Evolutionary conservation across 495 filamentous ascomycete genomes (phyloP).

Genomic region (Daldinia bambusicola): DNA sequence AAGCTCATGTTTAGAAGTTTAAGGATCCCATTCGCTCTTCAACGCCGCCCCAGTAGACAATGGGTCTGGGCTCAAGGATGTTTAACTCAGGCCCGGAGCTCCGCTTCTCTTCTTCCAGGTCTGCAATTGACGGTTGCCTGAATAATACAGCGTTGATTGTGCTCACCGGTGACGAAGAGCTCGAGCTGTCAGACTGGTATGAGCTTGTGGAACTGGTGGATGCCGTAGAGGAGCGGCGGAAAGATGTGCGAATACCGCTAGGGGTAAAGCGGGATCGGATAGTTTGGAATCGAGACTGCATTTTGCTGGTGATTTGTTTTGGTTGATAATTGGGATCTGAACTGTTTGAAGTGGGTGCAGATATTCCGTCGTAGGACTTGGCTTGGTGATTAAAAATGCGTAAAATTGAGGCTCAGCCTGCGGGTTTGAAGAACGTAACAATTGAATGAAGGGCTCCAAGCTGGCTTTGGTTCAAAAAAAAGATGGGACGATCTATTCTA

Average conservation of each 20-base stretch:
- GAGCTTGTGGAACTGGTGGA: slow-evolving; percentile 55
- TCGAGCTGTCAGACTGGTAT: slow-evolving; percentile 54
- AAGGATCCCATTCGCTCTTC: slow-evolving; percentile 62
- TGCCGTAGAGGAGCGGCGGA: slow-evolving; percentile 58
- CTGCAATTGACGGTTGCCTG: slow-evolving; percentile 57
- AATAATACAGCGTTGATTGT: slow-evolving; percentile 64
- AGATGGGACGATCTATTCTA: slow-evolving; percentile 54
- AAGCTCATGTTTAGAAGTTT: slow-evolving; percentile 29
- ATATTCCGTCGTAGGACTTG: slow-evolving; percentile 1
- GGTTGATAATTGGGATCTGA: not conserved
- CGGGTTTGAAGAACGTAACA: slow-evolving; percentile 41
- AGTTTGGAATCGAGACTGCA: slow-evolving; percentile 62
- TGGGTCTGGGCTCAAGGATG: slow-evolving; percentile 65
- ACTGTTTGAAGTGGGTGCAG: not conserved
- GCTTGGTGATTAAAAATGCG: slow-evolving; percentile 18
- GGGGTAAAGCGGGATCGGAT: slow-evolving; percentile 61
- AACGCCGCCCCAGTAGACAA: slow-evolving; percentile 64
- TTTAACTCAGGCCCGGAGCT: slow-evolving; percentile 56
- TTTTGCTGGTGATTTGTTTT: slow-evolving; percentile 39
- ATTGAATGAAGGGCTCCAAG: slow-evolving; percentile 45
- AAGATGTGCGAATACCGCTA: slow-evolving; percentile 58
- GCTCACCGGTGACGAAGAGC: slow-evolving; percentile 54
- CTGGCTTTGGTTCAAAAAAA: slow-evolving; percentile 47
- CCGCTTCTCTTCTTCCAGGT: slow-evolving; percentile 60
- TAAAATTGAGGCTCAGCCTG: slow-evolving; percentile 53